Percentiles rank a stretch among this genome's conserved stretches.
These are phyloP conservation scores for Blastocystis hominis DNA, from an alignment of 352 stramenopile genomes.

Conservation along the genomic window DNA sequence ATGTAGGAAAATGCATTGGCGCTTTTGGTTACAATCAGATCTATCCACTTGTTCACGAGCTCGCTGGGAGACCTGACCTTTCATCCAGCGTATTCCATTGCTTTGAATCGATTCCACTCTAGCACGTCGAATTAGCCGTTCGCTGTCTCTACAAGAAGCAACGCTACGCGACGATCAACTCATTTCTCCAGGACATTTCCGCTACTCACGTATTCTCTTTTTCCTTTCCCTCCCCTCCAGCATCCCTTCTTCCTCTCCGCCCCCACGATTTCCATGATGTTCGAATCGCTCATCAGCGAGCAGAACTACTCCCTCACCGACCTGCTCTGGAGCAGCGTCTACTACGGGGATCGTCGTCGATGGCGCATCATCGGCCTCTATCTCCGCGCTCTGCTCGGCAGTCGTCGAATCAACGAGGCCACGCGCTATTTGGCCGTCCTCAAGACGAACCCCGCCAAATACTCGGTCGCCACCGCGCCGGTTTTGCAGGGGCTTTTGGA, in stretches of 20 bases:
- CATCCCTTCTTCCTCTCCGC: background rate
- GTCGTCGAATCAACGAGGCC: background rate
- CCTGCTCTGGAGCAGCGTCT: background rate
- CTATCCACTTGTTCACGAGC: slow-evolving; percentile 28
- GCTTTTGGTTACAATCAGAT: background rate
- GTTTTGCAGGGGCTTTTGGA: slow-evolving; percentile 11
- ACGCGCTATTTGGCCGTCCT: background rate
- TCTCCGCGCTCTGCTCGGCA: background rate
- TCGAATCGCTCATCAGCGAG: slow-evolving; percentile 10
- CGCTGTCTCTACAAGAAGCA: slow-evolving; percentile 5
- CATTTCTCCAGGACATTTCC: background rate
- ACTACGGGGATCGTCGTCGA: background rate
- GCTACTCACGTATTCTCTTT: background rate
- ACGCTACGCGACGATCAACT: slow-evolving; percentile 21
- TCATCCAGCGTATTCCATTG: background rate
- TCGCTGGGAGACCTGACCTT: slow-evolving; percentile 7
- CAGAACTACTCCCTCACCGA: slow-evolving; percentile 11
- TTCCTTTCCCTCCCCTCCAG: background rate
- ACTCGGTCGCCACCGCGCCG: background rate
- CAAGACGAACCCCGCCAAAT: background rate
- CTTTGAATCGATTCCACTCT: background rate
- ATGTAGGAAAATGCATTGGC: background rate
- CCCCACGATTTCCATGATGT: slow-evolving; percentile 18
- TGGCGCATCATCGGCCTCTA: slow-evolving; percentile 9
- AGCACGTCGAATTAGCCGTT: slow-evolving; percentile 26